Conservation (phyloP, 1,284 basidiomycete genomes). For the Ceratobasidium sp. region DNA sequence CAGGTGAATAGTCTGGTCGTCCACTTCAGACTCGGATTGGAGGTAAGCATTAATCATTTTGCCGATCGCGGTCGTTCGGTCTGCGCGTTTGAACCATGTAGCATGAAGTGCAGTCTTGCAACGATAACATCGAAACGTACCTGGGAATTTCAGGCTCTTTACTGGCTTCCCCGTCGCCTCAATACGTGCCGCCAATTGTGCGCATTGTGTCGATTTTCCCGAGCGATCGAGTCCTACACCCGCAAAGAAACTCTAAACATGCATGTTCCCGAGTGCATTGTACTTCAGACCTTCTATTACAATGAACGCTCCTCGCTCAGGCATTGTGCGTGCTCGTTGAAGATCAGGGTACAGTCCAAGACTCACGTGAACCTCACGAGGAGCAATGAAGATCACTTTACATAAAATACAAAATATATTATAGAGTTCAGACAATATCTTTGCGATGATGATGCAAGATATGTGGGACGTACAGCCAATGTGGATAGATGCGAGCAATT, state of each 20-base stretch:
- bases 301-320: conserved; percentile 84
- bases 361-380: not conserved
- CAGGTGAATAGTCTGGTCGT: conserved; percentile 92
- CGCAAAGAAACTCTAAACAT: not conserved
- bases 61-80: conserved; percentile 91
- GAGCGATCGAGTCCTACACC: conserved; percentile 79
- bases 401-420: conserved; percentile 31
- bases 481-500: not conserved
- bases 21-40: conserved; percentile 82
- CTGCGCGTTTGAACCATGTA: conserved; percentile 59
- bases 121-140: conserved; percentile 58
- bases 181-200: conserved; percentile 66
- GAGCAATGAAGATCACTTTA: conserved; percentile 8
- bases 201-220: conserved; percentile 89
- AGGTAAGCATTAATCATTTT: conserved; percentile 95
- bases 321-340: conserved; percentile 10
- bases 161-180: conserved; percentile 54
- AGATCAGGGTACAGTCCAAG: conserved; percentile 22
- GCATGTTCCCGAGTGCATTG: not conserved
- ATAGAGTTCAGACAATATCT: no score
- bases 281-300: conserved; percentile 75
- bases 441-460: not conserved
- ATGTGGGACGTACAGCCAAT: not conserved
- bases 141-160: conserved; percentile 84
- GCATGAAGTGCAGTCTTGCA: not conserved